Evolutionary conservation across 1,139 yeast species (phyloP).

Genomic region (Blastobotrys illinoisensis): DNA sequence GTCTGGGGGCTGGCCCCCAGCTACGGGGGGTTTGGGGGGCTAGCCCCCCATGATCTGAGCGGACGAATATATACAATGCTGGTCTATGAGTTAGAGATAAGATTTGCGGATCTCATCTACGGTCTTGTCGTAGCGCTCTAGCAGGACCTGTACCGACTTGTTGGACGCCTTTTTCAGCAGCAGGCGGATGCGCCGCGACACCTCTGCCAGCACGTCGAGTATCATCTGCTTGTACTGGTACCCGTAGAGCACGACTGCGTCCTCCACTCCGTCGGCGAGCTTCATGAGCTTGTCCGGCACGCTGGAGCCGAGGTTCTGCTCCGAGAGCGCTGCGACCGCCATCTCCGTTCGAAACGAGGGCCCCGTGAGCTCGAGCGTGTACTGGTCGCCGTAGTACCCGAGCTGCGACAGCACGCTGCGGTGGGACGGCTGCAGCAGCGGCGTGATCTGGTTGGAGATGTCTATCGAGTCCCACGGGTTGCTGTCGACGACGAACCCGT

Average conservation of each 20-base stretch:
- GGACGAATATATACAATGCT: background rate
- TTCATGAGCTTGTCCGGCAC: conserved; percentile 35
- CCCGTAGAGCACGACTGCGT: conserved; percentile 31
- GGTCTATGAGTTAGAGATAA: no score
- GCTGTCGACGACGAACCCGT: conserved; percentile 60
- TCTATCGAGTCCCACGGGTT: conserved; percentile 74
- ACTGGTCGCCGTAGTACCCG: conserved; percentile 70
- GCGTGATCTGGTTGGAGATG: conserved; percentile 42
- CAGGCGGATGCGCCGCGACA: background rate
- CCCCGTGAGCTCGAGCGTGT: conserved; percentile 50
- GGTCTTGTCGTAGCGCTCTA: background rate
- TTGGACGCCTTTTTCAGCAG: background rate
- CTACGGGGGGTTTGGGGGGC: no score
- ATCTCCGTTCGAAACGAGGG: conserved; percentile 72
- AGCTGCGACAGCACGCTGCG: conserved; percentile 43
- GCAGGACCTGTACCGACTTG: background rate
- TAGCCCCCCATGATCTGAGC: no score
- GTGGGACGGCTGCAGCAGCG: conserved; percentile 39
- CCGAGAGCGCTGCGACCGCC: conserved; percentile 52
- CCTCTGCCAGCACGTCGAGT: background rate
- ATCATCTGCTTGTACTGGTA: background rate
- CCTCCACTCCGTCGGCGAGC: conserved; percentile 47
- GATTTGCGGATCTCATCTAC: background rate
- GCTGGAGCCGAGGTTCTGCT: conserved; percentile 3
- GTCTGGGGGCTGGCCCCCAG: no score